Conservation (phyloP, 148 eudicot genomes). For the Diospyros lotus region DNA sequence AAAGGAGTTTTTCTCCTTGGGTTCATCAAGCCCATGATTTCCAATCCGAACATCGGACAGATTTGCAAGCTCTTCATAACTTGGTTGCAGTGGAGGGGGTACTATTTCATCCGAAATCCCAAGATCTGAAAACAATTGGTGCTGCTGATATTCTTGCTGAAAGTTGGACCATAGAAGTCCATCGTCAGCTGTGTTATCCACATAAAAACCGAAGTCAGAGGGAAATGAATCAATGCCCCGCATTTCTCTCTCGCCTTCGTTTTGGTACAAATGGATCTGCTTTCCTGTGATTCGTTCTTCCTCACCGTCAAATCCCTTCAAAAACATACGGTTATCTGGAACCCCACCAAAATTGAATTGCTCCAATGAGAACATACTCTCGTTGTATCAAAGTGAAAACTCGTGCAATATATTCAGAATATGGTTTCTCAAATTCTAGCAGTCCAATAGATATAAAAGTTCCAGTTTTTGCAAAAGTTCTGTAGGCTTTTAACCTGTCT, state of each 20-base stretch:
- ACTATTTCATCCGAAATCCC: background rate
- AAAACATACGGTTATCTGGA: background rate
- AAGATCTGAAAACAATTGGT: background rate
- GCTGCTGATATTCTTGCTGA: conserved; percentile 11
- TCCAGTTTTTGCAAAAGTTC: background rate
- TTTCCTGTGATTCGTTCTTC: background rate
- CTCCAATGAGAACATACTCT: conserved; percentile 9
- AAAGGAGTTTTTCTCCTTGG: background rate
- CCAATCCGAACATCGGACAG: background rate
- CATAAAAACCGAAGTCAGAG: conserved; percentile 2
- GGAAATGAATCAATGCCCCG: background rate
- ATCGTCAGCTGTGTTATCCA: background rate
- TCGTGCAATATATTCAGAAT: background rate
- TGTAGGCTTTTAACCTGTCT: background rate
- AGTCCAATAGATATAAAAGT: background rate
- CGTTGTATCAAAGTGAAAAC: conserved; percentile 4
- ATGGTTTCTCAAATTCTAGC: background rate
- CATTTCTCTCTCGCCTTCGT: background rate
- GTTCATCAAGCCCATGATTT: background rate
- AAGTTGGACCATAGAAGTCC: background rate
- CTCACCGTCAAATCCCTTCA: background rate
- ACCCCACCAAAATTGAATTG: background rate
- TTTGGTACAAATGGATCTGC: background rate
- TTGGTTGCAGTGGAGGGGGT: conserved; percentile 13
- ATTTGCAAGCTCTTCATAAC: conserved; percentile 19